These are phyloP conservation scores for Pseudopyrenochaeta lycopersici DNA, from an alignment of 2,329 filamentous ascomycete species.

Conservation along the genomic window DNA sequence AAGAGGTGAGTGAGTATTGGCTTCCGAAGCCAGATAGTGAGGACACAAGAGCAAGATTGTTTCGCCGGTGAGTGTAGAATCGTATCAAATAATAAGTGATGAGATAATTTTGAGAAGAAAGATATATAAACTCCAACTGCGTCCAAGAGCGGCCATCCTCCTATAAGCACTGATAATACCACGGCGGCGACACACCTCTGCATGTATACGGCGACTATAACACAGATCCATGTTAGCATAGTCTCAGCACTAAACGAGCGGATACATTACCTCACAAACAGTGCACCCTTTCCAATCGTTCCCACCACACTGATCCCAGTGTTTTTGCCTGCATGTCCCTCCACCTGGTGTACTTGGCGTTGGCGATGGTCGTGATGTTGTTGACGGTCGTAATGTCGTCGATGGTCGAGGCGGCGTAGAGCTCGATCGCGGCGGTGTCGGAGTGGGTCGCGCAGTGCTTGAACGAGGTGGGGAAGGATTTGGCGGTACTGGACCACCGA, in stretches of 20 bases:
- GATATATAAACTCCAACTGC: too few species aligned
- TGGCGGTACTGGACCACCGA: conserved; percentile 27
- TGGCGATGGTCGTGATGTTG: conserved; percentile 27
- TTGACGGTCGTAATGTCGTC: conserved; percentile 24
- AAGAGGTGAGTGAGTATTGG: too few species aligned
- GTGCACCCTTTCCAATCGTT: conserved; percentile 42
- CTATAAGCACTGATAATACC: conserved; percentile 41
- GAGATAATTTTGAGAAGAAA: too few species aligned
- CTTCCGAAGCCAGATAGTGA: too few species aligned
- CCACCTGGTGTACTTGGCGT: conserved; percentile 27
- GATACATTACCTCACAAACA: conserved; percentile 35
- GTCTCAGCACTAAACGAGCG: not conserved
- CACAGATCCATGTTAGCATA: conserved; percentile 2
- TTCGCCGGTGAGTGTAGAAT: too few species aligned
- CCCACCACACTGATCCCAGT: conserved; percentile 44
- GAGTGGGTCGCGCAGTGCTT: conserved; percentile 6
- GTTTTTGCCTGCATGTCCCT: conserved; percentile 33
- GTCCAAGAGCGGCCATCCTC: too few species aligned
- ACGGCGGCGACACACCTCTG: conserved; percentile 38
- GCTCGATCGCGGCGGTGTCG: conserved; percentile 7
- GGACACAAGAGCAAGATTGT: too few species aligned
- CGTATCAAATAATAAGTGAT: too few species aligned
- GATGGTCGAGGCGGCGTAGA: conserved; percentile 8
- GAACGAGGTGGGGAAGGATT: conserved; percentile 13
- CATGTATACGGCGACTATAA: conserved; percentile 35